A percentile compares a stretch with the other conserved stretches of the same genome.
Conservation (phyloP, 441 rosid species). For the Pelargonium australe region DNA sequence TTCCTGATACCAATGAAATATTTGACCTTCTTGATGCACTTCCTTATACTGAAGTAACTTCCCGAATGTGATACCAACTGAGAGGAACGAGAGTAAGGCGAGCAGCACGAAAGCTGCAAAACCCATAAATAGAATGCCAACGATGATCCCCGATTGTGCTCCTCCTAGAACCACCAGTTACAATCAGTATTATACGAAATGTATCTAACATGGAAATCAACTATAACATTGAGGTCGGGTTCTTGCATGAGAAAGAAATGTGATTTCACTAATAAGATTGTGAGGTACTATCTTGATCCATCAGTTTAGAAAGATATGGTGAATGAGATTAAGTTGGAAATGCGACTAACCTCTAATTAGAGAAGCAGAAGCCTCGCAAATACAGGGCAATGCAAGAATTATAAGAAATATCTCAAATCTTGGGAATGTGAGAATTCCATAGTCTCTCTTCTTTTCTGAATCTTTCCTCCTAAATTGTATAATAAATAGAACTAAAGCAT, state of each 20-base stretch:
- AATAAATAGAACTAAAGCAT: slow-evolving; percentile 43
- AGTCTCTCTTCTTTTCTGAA: slow-evolving; percentile 34
- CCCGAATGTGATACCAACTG: slow-evolving; percentile 74
- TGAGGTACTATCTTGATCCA: too few species aligned
- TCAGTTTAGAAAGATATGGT: too few species aligned
- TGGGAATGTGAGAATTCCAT: slow-evolving; percentile 71
- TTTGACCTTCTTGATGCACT: slow-evolving; percentile 78
- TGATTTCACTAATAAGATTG: too few species aligned
- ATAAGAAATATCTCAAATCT: slow-evolving; percentile 76
- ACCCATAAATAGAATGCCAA: slow-evolving; percentile 56
- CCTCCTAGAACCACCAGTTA: slow-evolving; percentile 35
- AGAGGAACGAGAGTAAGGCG: slow-evolving; percentile 61
- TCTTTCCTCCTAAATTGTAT: slow-evolving; percentile 44
- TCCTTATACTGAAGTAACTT: slow-evolving; percentile 91
- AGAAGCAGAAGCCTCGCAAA: slow-evolving; percentile 59
- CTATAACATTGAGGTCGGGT: background rate
- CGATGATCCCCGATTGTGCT: slow-evolving; percentile 38
- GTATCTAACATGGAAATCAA: too few species aligned
- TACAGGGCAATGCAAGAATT: slow-evolving; percentile 70
- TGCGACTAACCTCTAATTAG: slow-evolving; percentile 48
- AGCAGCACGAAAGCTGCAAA: slow-evolving; percentile 45
- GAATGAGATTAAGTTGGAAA: too few species aligned
- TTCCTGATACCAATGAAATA: slow-evolving; percentile 92
- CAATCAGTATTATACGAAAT: too few species aligned
- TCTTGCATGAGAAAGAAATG: background rate